phyloP scores from a whole-genome alignment of 306 rosid species.

The Pyrus pyrifolia region DNA sequence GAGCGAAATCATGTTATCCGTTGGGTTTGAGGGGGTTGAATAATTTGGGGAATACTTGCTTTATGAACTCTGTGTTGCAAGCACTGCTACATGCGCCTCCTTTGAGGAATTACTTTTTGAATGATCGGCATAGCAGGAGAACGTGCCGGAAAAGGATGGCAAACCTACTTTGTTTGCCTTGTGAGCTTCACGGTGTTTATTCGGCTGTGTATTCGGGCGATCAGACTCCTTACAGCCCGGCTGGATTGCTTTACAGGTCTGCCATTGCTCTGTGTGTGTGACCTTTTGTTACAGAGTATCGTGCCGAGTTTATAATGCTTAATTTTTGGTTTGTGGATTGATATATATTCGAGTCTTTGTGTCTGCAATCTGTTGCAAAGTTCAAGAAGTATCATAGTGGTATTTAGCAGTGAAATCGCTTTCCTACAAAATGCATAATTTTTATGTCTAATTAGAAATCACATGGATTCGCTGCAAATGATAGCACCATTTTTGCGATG shows the following conservation, averaged over 20 bases:
- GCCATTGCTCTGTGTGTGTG: slow-evolving; percentile 20
- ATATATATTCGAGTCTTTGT: background rate
- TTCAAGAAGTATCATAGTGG: background rate
- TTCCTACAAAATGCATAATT: background rate
- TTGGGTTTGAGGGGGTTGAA: slow-evolving; percentile 84
- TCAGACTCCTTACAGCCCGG: slow-evolving; percentile 39
- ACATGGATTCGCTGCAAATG: background rate
- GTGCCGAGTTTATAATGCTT: slow-evolving; percentile 9
- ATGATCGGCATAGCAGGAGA: slow-evolving; percentile 54
- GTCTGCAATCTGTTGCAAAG: background rate
- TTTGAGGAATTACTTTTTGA: slow-evolving; percentile 64
- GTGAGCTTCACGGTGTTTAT: slow-evolving; percentile 32
- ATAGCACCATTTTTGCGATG: background rate
- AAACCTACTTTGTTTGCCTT: slow-evolving; percentile 34
- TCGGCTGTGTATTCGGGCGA: slow-evolving; percentile 34
- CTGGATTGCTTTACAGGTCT: slow-evolving; percentile 47
- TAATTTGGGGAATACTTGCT: slow-evolving; percentile 79
- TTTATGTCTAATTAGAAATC: background rate
- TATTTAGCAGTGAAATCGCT: slow-evolving; percentile 1
- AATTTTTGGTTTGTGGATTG: slow-evolving; percentile 4
- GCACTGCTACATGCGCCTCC: slow-evolving; percentile 75
- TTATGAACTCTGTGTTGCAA: slow-evolving; percentile 89
- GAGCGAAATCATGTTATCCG: slow-evolving; percentile 76
- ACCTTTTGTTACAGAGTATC: slow-evolving; percentile 9
- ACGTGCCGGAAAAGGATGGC: slow-evolving; percentile 42